Base-by-base conservation (phyloP, 2,329 filamentous ascomycete genomes). In the Aulographum hederae region DNA sequence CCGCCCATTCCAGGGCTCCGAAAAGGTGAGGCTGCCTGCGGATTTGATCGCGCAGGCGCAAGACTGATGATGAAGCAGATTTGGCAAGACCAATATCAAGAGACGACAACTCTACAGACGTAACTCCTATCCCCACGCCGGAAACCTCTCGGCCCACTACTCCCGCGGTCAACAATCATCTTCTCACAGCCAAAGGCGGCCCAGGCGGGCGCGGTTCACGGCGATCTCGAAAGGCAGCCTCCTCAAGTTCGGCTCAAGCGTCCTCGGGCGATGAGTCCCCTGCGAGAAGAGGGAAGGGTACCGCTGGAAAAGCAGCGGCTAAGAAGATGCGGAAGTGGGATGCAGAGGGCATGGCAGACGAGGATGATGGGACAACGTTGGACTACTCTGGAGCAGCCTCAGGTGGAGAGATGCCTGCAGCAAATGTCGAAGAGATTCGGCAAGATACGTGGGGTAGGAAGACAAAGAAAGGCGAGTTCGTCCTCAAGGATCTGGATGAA, bases 301-400 rank as follows among this genome's bases (percentile, higher is more conserved):
- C 40, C n/a, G 73, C 71, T 45, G 53, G 52, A 28, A 80, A 73
- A 52, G 60, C 53, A 28, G 47, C 44, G 41, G 63, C 59, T 6
- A 95, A 95, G 61, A 85, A 82, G 52, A 81, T 81, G 44, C 73
- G 89, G 39, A 84, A 78, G 48, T 98, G 89, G 89, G 80, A 85
- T 46, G 80, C 78, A 4, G 81, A 93, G 48, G 89, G 89, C 3
- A 61, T 77, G 42, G 82, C 81, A 5, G 80, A 85, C 40, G 86
- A 92, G 47, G 79, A 82, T 35, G 78, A 80, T 37, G 72, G 71
- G 43, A 65, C 76, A 12, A 71, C 80, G 36, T 64, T 98, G 20
- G 89, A 98, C 56, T 98, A 95, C 55, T 98, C 89, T n/a, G 67
- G 66, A 3, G 37, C 40, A 66, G 67, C 31, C 65, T 69, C 41